Percentiles rank a stretch among this genome's conserved stretches.
Evolutionary conservation across 2,329 filamentous ascomycete genomes (phyloP).

Genomic region (Monilinia fructigena): DNA sequence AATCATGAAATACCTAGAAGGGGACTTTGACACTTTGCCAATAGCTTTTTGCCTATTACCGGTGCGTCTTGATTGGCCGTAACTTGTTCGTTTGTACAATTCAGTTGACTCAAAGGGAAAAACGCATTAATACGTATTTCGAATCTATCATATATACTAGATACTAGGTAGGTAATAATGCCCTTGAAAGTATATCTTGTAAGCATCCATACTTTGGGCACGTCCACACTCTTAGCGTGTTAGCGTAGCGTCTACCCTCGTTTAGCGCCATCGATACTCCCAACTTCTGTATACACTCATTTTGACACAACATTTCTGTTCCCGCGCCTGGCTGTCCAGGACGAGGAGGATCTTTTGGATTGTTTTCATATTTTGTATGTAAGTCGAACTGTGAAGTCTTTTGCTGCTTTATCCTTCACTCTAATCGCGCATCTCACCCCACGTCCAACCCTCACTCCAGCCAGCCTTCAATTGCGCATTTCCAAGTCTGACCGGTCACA

Average conservation of each 20-base stretch:
- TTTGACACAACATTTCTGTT: constrained; percentile 22
- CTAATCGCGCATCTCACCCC: constrained; percentile 28
- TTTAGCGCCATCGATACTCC: constrained; percentile 23
- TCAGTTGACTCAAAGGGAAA: constrained; percentile 2
- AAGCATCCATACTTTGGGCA: constrained; percentile 22
- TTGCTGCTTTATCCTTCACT: background rate
- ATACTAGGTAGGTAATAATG: background rate
- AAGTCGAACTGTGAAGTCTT: constrained; percentile 2
- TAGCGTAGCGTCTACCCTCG: constrained; percentile 20
- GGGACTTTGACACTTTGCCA: constrained; percentile 7
- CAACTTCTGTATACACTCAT: constrained; percentile 23
- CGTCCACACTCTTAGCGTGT: constrained; percentile 20
- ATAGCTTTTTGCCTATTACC: constrained; percentile 5
- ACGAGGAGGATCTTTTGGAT: constrained; percentile 24
- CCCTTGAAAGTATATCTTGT: constrained; percentile 20
- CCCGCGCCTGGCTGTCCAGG: constrained; percentile 24
- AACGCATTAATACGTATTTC: background rate
- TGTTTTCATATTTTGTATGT: constrained; percentile 25
- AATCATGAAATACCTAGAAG: background rate
- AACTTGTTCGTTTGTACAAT: background rate
- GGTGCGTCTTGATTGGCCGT: background rate
- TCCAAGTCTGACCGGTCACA: constrained; percentile 31
- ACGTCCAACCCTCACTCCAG: constrained; percentile 28
- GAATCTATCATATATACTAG: constrained; percentile 19
- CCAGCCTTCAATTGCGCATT: constrained; percentile 24